Evolutionary conservation across 805 yeast species (phyloP).

Genomic region (Saturnispora sekii): DNA sequence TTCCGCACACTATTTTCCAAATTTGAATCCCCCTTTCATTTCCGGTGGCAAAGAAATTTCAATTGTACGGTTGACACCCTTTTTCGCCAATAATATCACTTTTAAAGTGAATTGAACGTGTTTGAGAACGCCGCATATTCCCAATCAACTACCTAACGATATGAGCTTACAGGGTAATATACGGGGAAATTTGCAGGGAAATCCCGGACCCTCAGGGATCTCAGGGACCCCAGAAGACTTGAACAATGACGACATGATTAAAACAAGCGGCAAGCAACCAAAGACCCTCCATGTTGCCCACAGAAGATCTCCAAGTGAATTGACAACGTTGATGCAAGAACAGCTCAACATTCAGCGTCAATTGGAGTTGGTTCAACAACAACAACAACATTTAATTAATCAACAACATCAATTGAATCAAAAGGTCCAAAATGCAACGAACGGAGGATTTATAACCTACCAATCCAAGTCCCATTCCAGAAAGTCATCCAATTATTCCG

Average conservation of each 20-base stretch:
- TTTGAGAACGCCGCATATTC: too few relatives aligned
- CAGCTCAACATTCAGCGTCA: conserved; percentile 86
- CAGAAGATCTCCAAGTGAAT: conserved; percentile 89
- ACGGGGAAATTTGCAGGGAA: too few relatives aligned
- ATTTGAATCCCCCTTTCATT: too few relatives aligned
- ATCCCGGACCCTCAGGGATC: too few relatives aligned
- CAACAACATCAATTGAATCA: conserved; percentile 42
- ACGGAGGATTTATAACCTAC: not conserved
- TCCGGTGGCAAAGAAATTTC: too few relatives aligned
- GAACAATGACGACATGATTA: conserved; percentile 23
- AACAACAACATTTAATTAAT: conserved; percentile 79
- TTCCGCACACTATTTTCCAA: too few relatives aligned
- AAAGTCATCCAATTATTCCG: conserved; percentile 21
- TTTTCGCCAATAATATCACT: too few relatives aligned
- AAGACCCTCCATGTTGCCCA: conserved; percentile 87
- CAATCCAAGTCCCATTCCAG: conserved; percentile 22
- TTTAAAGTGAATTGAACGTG: too few relatives aligned
- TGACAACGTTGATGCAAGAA: conserved; percentile 87
- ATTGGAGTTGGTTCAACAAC: conserved; percentile 82
- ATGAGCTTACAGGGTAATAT: too few relatives aligned
- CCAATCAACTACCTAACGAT: too few relatives aligned
- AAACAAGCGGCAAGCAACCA: conserved; percentile 31
- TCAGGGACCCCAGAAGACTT: too few relatives aligned
- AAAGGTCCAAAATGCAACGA: conserved; percentile 18
- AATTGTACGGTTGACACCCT: too few relatives aligned